A percentile compares a stretch with the other conserved stretches of the same genome.
phyloP scores from a whole-genome alignment of 2,329 filamentous ascomycete species.

The Aspergillus phoenicis region DNA sequence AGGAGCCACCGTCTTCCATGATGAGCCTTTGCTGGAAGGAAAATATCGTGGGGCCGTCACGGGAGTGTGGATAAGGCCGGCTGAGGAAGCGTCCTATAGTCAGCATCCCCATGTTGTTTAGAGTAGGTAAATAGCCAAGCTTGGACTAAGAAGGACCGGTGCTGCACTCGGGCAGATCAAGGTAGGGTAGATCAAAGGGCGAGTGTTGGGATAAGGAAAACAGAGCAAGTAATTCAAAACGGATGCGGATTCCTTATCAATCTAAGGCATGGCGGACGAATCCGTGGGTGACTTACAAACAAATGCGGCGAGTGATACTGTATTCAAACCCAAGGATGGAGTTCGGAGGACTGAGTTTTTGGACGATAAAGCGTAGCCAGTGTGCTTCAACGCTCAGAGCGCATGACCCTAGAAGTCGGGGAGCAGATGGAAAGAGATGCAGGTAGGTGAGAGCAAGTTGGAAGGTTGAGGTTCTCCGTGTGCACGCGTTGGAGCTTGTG shows the following conservation, averaged over 20 bases:
- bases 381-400: constrained; percentile 21
- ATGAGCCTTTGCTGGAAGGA: constrained; percentile 42
- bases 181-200: neutral
- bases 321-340: constrained; percentile 9
- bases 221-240: neutral
- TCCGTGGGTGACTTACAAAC: neutral
- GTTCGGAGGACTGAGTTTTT: neutral
- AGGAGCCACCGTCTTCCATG: constrained; percentile 32
- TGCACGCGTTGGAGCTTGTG: constrained; percentile 22
- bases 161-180: neutral
- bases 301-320: constrained; percentile 5
- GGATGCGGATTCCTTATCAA: constrained; percentile 16
- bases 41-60: constrained; percentile 41
- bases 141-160: neutral
- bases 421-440: constrained; percentile 8
- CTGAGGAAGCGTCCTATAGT: constrained; percentile 42
- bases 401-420: constrained; percentile 23
- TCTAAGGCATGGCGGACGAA: constrained; percentile 1
- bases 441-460: constrained; percentile 21
- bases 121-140: constrained; percentile 1
- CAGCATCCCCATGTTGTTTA: constrained; percentile 39
- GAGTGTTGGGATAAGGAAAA: neutral
- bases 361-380: constrained; percentile 20
- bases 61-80: constrained; percentile 36
- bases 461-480: constrained; percentile 24